Evolutionary conservation across 768 basidiomycete species (phyloP), one percentile per base, ranked within the genome.

Genomic region (Strobilomyces confusus): DNA sequence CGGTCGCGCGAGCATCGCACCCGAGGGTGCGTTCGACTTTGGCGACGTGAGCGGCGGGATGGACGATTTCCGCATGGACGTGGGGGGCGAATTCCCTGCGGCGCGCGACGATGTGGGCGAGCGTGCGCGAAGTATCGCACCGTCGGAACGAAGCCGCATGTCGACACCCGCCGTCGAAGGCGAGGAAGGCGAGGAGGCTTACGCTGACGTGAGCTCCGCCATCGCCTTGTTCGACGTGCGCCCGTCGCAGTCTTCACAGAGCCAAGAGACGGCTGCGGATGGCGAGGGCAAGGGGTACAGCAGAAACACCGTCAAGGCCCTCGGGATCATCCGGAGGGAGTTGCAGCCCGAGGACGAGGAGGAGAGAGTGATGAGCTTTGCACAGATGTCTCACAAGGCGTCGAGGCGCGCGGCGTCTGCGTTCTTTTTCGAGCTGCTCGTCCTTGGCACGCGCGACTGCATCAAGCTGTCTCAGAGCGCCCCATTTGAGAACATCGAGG

Each of bases 361-460:
- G 53, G 83, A 84, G 30, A 87, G 83, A 68, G 69, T 72, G 9
- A 72, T 95, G 61, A 90, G 86, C 63, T 98, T 98, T 75, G 79
- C 80, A 37, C 75, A 81, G 63, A 79, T 92, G 75, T 78, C 91
- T 14, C 79, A 88, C 58, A 91, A 91, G 77, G 92, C 93, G 13
- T 89, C 92, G 11, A 86, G 91, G 44, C 84, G 92, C 38, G 97
- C 94, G 13, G 93, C 95, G 1, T 84, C 95, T 1, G 86, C 92
- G 2, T 98, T 99, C 77, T 99, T 99, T 79, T 99, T 99, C 67
- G 97, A 99, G 70, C 72, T 98, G 32, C 84, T 99, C 26, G 92
- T 98, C 2, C 82, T 99, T 1, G 87, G 92, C 11, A 98, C 95
- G 5, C 86, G 91, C 32, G 95, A 98, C 68, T 93, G 89, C 65